Evolutionary conservation across 1,284 basidiomycete species (phyloP), one percentile per base, ranked within the genome.

Genomic region (Tetrapyrgos nigripes): DNA sequence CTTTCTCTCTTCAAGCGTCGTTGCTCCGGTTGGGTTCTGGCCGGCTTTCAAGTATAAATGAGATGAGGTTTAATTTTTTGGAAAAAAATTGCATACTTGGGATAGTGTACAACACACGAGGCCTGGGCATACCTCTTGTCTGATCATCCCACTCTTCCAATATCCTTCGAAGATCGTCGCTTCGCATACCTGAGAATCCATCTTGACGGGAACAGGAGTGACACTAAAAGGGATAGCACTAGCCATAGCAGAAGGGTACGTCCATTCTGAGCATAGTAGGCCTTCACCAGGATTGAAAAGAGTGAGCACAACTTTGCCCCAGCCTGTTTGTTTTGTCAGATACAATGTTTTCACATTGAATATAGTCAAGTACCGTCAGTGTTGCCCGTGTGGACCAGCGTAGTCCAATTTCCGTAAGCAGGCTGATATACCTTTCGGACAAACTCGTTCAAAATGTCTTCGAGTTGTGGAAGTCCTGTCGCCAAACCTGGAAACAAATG

Each of bases 21-120:
- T 90, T 24, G 85, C 80, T 33, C 93, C 93, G 5, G 87, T 90
- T 1, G 92, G 92, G 73, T 94, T 95, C 74, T 94, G 92, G 27
- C 88, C 88, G 33, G 90, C 75, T 6, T 89, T 88, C 4, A 92
- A 1, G 85, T 89, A 70, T 94, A 94, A 70, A 94, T 79, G 19
- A 94, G 83, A 66, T 84, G 86, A 28, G 91, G 92, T 40, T 90
- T 88, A 60, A 29, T 43, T n/a, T 33, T 14, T 9, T 40, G 33
- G 17, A 40, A 21, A 48, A n/a, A 43, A 29, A 37, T 33, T 26
- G 72, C 68, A 61, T 78, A 79, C 79, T 84, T 71, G 66, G 79
- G n/a, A n/a, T n/a, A n/a, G n/a, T n/a, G n/a, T n/a, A n/a, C n/a
- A n/a, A n/a, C n/a, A n/a, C n/a, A n/a, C n/a, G n/a, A n/a, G n/a